These are phyloP conservation scores for Prunus dulcis DNA, from an alignment of 306 rosid genomes.

Conservation along the genomic window DNA sequence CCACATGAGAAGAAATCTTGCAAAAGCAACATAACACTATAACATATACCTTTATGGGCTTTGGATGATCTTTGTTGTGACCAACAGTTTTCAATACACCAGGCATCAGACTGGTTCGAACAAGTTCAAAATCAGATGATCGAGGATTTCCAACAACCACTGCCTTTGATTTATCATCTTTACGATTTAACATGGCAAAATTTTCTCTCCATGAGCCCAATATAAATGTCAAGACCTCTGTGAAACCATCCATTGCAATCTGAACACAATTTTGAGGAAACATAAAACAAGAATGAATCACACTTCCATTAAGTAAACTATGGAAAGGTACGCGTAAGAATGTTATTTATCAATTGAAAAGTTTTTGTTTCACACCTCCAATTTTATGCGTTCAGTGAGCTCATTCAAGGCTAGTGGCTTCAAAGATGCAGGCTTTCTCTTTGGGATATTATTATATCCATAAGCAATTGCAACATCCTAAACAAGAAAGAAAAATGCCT, in stretches of 20 bases:
- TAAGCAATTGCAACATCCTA: constrained; percentile 96
- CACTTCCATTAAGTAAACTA: background rate
- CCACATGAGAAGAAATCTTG: background rate
- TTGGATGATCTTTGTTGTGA: constrained; percentile 90
- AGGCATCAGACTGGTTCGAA: constrained; percentile 83
- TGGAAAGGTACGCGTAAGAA: background rate
- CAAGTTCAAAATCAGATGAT: constrained; percentile 86
- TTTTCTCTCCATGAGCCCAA: constrained; percentile 80
- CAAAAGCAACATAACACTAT: background rate
- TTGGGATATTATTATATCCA: constrained; percentile 73
- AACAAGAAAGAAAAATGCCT: constrained; percentile 2
- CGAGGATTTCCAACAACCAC: constrained; percentile 87
- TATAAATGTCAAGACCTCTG: constrained; percentile 87
- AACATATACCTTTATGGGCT: constrained; percentile 79
- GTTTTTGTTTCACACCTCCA: constrained; percentile 50
- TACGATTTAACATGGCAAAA: constrained; percentile 71
- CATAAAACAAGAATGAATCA: constrained; percentile 1
- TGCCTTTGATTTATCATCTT: constrained; percentile 62
- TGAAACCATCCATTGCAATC: constrained; percentile 82
- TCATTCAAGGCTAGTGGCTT: constrained; percentile 72
- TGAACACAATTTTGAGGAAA: constrained; percentile 28
- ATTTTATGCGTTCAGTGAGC: constrained; percentile 70
- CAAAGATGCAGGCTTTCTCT: constrained; percentile 67
- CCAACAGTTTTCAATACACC: constrained; percentile 85
- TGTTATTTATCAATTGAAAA: constrained; percentile 14